Conservation (phyloP, 768 basidiomycete species). For the Favolaschia claudopus region DNA sequence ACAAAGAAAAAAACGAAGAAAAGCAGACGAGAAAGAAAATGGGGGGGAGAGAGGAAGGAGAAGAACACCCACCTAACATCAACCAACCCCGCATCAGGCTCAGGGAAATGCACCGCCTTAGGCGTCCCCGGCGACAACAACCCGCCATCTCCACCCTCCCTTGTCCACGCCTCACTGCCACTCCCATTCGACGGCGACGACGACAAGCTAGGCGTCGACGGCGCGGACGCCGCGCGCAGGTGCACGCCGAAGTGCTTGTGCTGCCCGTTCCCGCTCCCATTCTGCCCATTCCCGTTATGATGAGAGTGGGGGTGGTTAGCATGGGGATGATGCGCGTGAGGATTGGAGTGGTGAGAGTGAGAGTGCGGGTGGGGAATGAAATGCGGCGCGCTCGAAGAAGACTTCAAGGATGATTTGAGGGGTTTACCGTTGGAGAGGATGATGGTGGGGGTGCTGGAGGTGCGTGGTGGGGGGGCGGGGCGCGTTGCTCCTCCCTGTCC, state of each 20-base stretch:
- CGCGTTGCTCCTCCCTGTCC: too few relatives aligned
- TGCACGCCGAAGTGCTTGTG: too few relatives aligned
- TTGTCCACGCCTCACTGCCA: not conserved
- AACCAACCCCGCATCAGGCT: conserved; percentile 64
- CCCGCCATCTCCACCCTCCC: not conserved
- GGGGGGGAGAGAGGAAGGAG: too few relatives aligned
- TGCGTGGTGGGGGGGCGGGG: conserved; percentile 40
- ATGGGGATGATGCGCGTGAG: too few relatives aligned
- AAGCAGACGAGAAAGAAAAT: too few relatives aligned
- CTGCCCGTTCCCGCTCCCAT: too few relatives aligned
- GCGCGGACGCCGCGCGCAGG: conserved; percentile 2
- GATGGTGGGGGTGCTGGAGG: conserved; percentile 43
- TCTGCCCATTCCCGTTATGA: too few relatives aligned
- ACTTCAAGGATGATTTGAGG: not conserved
- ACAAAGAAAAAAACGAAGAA: too few relatives aligned
- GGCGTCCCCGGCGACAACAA: conserved; percentile 43
- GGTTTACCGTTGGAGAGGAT: conserved; percentile 47
- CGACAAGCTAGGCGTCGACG: conserved; percentile 2
- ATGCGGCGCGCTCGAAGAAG: conserved; percentile 2
- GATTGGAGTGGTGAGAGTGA: too few relatives aligned
- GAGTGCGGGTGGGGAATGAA: not conserved
- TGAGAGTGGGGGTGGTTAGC: too few relatives aligned
- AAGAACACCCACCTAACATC: too few relatives aligned
- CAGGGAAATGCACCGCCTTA: conserved; percentile 92
- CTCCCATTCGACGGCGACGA: not conserved